Conservation (phyloP, 805 yeast genomes). For the Scheffersomyces spartinae region DNA sequence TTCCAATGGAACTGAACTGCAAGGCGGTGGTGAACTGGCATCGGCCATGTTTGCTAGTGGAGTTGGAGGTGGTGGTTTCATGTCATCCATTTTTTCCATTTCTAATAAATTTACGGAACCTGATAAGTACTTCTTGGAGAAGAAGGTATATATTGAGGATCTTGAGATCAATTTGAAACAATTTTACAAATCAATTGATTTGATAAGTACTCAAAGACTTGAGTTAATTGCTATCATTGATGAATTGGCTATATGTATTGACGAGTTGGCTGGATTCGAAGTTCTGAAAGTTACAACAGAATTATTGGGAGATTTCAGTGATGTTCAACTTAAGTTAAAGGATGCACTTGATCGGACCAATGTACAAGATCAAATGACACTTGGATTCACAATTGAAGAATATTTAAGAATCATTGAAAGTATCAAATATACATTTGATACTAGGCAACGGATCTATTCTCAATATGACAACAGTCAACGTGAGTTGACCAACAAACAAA, state of each 20-base stretch:
- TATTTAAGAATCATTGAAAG: slow-evolving; percentile 71
- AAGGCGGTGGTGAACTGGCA: slow-evolving; percentile 7
- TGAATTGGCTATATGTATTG: slow-evolving; percentile 46
- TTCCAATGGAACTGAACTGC: slow-evolving; percentile 6
- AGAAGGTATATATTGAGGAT: slow-evolving; percentile 55
- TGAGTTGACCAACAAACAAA: slow-evolving; percentile 34
- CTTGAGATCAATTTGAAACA: slow-evolving; percentile 64
- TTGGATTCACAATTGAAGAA: slow-evolving; percentile 83
- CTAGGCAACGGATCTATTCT: too few relatives aligned
- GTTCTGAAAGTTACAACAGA: slow-evolving; percentile 54
- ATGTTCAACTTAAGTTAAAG: slow-evolving; percentile 56
- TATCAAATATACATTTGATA: slow-evolving; percentile 59
- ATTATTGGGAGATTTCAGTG: slow-evolving; percentile 60
- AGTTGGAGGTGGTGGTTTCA: slow-evolving; percentile 39
- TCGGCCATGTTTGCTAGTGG: slow-evolving; percentile 7
- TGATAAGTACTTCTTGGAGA: slow-evolving; percentile 66
- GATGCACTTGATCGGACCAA: slow-evolving; percentile 70
- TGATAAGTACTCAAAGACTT: slow-evolving; percentile 61
- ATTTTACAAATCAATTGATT: slow-evolving; percentile 59
- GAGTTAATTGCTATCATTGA: slow-evolving; percentile 60
- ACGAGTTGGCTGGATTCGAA: slow-evolving; percentile 62
- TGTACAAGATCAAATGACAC: slow-evolving; percentile 73
- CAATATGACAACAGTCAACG: slow-evolving; percentile 32
- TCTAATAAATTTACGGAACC: slow-evolving; percentile 62
- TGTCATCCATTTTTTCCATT: slow-evolving; percentile 63